phyloP scores from a whole-genome alignment of 2,329 filamentous ascomycete genomes.

The Fusarium tuaranense region DNA sequence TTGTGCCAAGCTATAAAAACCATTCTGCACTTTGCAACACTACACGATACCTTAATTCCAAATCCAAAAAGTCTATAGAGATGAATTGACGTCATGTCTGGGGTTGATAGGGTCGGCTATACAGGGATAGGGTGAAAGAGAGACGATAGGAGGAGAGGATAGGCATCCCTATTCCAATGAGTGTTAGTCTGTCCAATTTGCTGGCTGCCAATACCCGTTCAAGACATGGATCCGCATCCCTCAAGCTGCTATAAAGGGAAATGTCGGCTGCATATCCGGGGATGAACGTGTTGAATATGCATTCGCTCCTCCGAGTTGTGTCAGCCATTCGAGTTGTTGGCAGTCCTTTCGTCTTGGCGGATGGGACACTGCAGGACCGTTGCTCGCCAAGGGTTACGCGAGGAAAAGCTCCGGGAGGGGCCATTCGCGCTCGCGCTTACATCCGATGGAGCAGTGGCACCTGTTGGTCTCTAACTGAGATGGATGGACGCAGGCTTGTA shows the following conservation, averaged over 20 bases:
- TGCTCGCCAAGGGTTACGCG: neutral
- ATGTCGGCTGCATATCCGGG: constrained; percentile 18
- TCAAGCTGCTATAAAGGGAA: constrained; percentile 9
- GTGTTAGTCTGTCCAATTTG: neutral
- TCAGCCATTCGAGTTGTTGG: constrained; percentile 22
- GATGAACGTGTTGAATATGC: constrained; percentile 2
- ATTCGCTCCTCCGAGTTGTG: neutral
- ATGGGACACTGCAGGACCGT: constrained; percentile 6
- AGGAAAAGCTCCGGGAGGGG: neutral
- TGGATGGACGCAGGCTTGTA: neutral
- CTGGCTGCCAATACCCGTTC: neutral
- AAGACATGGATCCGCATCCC: constrained; percentile 28
- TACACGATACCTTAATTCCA: neutral
- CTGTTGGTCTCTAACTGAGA: neutral
- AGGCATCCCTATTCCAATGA: neutral
- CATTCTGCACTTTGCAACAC: neutral
- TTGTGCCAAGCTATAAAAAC: neutral
- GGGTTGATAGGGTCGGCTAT: constrained; percentile 12
- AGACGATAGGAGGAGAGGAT: neutral
- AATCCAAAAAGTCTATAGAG: neutral
- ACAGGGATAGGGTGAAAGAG: neutral
- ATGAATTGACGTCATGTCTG: constrained; percentile 30
- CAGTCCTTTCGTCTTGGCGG: constrained; percentile 16
- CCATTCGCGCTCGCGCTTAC: constrained; percentile 25
- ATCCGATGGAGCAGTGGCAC: constrained; percentile 12